phyloP scores from a whole-genome alignment of 1,284 basidiomycete genomes.

The Boletus nobilissimus region DNA sequence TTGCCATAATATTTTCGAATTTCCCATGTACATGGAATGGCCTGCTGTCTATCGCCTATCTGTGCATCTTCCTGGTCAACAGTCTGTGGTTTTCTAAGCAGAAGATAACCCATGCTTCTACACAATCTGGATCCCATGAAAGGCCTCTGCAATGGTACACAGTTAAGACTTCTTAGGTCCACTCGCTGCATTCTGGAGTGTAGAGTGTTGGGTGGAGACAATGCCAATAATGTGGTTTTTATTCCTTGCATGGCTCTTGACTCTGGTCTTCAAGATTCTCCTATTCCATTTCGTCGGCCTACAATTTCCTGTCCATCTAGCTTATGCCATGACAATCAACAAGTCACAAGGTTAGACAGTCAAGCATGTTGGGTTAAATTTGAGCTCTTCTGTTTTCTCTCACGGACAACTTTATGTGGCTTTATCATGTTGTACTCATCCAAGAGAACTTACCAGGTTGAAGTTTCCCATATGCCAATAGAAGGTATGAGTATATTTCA shows the following conservation, averaged over 20 bases:
- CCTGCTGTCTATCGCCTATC: too few relatives aligned
- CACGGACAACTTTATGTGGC: conserved; percentile 29
- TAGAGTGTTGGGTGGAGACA: neutral
- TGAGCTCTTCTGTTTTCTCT: conserved; percentile 20
- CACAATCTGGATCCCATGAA: too few relatives aligned
- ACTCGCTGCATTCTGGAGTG: neutral
- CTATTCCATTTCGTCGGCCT: neutral
- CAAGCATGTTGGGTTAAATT: conserved; percentile 7
- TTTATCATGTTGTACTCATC: conserved; percentile 18
- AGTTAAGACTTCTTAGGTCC: neutral
- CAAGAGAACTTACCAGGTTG: too few relatives aligned
- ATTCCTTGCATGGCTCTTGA: too few relatives aligned
- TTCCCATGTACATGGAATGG: too few relatives aligned
- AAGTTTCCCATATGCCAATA: too few relatives aligned
- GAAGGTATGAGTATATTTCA: too few relatives aligned
- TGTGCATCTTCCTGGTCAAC: too few relatives aligned
- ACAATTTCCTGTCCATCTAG: conserved; percentile 52
- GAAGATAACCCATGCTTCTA: neutral
- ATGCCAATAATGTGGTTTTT: too few relatives aligned
- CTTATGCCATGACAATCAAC: too few relatives aligned
- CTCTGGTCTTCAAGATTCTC: neutral
- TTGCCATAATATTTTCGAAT: too few relatives aligned
- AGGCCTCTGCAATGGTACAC: conserved; percentile 3
- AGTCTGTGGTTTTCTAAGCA: too few relatives aligned
- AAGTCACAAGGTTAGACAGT: conserved; percentile 51